phyloP scores from a whole-genome alignment of 1,284 basidiomycete genomes.

The Trichosporon coremiiforme region DNA sequence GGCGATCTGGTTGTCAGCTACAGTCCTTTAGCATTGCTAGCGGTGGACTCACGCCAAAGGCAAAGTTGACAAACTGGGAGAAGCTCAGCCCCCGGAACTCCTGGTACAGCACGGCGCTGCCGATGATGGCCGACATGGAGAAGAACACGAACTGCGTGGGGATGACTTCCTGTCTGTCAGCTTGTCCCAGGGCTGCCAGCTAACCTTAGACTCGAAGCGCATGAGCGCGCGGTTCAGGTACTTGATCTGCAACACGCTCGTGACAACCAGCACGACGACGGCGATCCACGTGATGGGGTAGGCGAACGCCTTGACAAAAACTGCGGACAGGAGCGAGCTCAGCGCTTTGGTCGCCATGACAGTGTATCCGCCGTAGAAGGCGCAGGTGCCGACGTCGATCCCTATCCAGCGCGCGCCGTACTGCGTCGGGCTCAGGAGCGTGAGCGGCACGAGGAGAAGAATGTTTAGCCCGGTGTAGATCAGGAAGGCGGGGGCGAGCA shows the following conservation, averaged over 20 bases:
- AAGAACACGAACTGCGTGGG: constrained; percentile 90
- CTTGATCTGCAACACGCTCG: constrained; percentile 85
- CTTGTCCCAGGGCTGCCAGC: neutral
- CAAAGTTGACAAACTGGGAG: constrained; percentile 69
- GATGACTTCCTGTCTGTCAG: constrained; percentile 62
- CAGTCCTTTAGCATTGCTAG: no score
- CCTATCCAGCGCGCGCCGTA: constrained; percentile 71
- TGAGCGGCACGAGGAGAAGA: constrained; percentile 63
- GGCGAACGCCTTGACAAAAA: constrained; percentile 72
- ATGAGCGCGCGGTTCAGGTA: constrained; percentile 88
- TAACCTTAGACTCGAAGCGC: constrained; percentile 80
- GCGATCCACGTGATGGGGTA: constrained; percentile 78
- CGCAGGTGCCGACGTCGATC: constrained; percentile 72
- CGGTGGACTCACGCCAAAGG: constrained; percentile 48
- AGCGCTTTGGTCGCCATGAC: constrained; percentile 91
- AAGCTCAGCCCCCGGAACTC: constrained; percentile 82
- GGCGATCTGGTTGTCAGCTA: constrained; percentile 55
- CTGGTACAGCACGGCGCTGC: constrained; percentile 88
- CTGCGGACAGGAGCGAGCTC: constrained; percentile 67
- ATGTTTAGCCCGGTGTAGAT: constrained; percentile 70
- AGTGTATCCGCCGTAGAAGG: constrained; percentile 71
- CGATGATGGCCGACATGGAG: constrained; percentile 71
- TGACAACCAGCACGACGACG: constrained; percentile 69
- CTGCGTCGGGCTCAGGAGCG: constrained; percentile 64
- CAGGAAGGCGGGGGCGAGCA: constrained; percentile 71